Evolutionary conservation across 345 rosid genomes (phyloP).

Genomic region (Carallia brachiata): DNA sequence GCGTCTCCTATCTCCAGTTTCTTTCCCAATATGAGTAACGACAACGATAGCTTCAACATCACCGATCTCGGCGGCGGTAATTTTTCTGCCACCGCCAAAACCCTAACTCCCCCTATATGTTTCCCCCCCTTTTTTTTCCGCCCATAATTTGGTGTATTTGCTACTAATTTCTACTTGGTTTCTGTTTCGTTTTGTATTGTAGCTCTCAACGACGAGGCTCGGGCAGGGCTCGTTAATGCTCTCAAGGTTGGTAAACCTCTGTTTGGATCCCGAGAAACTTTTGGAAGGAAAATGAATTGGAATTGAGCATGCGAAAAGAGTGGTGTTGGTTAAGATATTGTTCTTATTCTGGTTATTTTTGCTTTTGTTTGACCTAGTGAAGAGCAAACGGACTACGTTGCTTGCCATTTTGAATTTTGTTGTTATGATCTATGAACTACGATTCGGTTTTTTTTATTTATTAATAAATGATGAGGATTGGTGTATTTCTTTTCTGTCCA

Average conservation of each 20-base stretch:
- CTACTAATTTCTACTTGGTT: background rate
- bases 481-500: constrained; percentile 23
- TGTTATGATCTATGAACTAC: too few relatives aligned
- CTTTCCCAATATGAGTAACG: constrained; percentile 52
- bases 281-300: background rate
- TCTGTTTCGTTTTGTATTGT: background rate
- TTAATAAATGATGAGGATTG: too few relatives aligned
- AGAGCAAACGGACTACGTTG: too few relatives aligned
- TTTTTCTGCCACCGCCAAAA: background rate
- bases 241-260: constrained; percentile 51
- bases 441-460: too few relatives aligned
- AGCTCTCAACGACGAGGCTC: constrained; percentile 73
- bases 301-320: background rate
- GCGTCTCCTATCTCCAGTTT: background rate
- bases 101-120: background rate
- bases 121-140: background rate
- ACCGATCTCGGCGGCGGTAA: constrained; percentile 73
- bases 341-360: too few relatives aligned
- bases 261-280: background rate
- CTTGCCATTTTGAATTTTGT: too few relatives aligned
- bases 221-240: constrained; percentile 75
- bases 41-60: constrained; percentile 60
- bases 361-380: too few relatives aligned
- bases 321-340: too few relatives aligned
- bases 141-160: background rate